Evolutionary conservation across 495 filamentous ascomycete genomes (phyloP), one percentile per base, ranked within the genome.

Genomic region (Aspergillus sclerotioniger): DNA sequence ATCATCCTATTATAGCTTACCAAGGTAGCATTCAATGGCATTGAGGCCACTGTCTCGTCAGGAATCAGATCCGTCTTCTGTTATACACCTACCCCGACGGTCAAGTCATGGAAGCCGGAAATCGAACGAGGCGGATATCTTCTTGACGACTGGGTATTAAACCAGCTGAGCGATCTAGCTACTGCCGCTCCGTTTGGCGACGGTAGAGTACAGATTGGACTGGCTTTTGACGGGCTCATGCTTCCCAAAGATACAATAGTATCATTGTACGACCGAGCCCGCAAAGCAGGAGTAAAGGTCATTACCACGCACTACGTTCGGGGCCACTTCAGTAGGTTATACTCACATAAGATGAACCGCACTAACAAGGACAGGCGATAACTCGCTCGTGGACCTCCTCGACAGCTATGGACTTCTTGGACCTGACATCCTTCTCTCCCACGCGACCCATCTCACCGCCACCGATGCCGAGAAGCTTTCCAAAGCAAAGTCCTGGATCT

Each of bases 11-110:
- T 25, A 25, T 5, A 5, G 5, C 25, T 25, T 25, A 25, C 5
- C 41, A 47, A n/a, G 44, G 39, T 8, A 78, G 76, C 64, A 16
- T 62, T 58, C 29, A 67, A 68, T 45, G 77, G 62, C 15, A 56
- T 82, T 54, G 61, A 66, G 3, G 80, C 77, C 12, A 76, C 72
- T 0, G 62, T 72, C 4, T 63, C 69, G 0, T 81, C 80, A 0
- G 80, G 80, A 7, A 74, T 83, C 13, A 68, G 80, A 4, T 73
- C 74, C 6, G 57, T 81, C 19, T 84, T 75, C 64, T 75, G 75
- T 62, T 82, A 80, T 54, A 63, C 60, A 25, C 73, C 75, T 6
- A 75, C 65, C 16, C 25, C 53, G 15, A 60, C 63, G 10, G 54
- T 78, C n/a, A 61, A 67, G 29, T 57, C 57, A 17, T 81, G 70